Conservation (phyloP, 176 grass and related monocot genomes). For the Secale cereale region DNA sequence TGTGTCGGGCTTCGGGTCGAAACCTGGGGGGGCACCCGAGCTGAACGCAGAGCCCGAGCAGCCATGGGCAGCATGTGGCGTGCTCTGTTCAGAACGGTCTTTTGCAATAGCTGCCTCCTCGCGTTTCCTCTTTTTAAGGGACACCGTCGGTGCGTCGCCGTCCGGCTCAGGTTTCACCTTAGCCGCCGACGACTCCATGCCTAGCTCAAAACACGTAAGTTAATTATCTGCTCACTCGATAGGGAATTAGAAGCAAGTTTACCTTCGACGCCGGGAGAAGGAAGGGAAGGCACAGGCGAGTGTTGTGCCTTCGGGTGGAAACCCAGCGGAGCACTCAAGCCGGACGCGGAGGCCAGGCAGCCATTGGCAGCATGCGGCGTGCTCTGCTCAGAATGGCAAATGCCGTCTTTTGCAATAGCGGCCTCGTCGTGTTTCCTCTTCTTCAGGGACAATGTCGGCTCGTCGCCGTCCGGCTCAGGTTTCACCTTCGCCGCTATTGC, state of each 20-base stretch:
- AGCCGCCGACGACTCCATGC: background rate
- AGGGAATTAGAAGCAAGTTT: background rate
- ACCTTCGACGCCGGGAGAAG: background rate
- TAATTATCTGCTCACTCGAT: background rate
- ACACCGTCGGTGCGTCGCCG: background rate
- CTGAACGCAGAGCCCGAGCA: background rate
- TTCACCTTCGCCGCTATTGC: too few relatives aligned
- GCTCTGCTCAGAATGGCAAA: too few relatives aligned
- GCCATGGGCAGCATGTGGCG: background rate
- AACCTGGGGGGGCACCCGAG: background rate
- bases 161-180: background rate
- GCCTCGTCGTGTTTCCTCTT: too few relatives aligned
- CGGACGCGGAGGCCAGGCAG: too few relatives aligned
- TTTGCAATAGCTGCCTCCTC: background rate
- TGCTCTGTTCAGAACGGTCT: background rate
- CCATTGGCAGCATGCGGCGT: too few relatives aligned
- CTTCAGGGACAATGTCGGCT: too few relatives aligned
- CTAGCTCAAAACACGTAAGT: too few relatives aligned
- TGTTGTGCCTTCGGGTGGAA: too few relatives aligned
- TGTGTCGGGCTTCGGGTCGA: background rate
- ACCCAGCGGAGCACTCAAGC: too few relatives aligned
- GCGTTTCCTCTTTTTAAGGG: slow-evolving; percentile 9
- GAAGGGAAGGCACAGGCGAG: too few relatives aligned
- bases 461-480: too few relatives aligned
- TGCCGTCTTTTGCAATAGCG: too few relatives aligned